phyloP scores from a whole-genome alignment of 108 stramenopile genomes.

The Epithemia pelagica region DNA sequence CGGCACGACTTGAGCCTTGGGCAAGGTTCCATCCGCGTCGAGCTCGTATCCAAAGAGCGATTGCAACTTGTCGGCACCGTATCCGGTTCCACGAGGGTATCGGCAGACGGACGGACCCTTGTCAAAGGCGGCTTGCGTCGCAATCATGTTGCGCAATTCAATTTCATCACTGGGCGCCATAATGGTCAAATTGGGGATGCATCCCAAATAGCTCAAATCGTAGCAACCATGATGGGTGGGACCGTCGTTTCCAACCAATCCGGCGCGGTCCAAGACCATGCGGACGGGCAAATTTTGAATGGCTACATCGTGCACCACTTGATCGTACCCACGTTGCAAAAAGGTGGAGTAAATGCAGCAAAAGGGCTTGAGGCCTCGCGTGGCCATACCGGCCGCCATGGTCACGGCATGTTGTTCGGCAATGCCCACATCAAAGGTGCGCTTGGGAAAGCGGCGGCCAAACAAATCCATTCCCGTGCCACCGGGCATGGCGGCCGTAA shows the following conservation, averaged over 20 bases:
- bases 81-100: constrained; percentile 92
- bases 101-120: constrained; percentile 84
- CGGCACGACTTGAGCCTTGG: constrained; percentile 67
- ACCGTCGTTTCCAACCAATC: constrained; percentile 95
- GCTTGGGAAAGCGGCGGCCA: constrained; percentile 91
- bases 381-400: constrained; percentile 95
- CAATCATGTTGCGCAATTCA: constrained; percentile 91
- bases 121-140: constrained; percentile 84
- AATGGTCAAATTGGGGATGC: constrained; percentile 91
- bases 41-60: constrained; percentile 79
- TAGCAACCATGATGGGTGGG: constrained; percentile 96
- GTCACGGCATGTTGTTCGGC: constrained; percentile 98
- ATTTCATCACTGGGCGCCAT: constrained; percentile 95
- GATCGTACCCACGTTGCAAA: constrained; percentile 96
- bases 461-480: constrained; percentile 99
- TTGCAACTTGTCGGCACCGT: constrained; percentile 84
- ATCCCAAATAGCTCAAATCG: constrained; percentile 89
- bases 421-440: constrained; percentile 96
- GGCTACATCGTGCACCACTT: constrained; percentile 95
- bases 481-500: constrained; percentile 98
- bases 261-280: constrained; percentile 92
- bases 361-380: constrained; percentile 96
- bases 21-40: constrained; percentile 70
- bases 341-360: constrained; percentile 95
- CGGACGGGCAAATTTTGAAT: constrained; percentile 95